Conservation (phyloP, 73 alveolate species). For the Tetrahymena malaccensis region DNA sequence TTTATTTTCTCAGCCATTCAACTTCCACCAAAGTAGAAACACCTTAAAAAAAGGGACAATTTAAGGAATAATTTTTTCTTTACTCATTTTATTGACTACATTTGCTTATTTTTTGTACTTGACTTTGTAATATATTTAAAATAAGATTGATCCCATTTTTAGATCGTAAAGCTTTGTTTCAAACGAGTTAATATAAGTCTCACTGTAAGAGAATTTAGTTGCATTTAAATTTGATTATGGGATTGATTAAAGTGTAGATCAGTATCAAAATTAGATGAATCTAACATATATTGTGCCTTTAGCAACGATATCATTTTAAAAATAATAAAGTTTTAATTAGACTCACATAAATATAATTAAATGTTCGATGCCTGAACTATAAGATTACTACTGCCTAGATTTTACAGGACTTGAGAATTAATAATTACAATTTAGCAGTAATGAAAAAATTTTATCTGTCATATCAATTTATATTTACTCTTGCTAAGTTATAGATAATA, state of each 20-base stretch:
- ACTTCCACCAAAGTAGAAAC: no score
- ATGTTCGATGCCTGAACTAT: background rate
- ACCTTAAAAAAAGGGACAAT: background rate
- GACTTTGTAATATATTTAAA: background rate
- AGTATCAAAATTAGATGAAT: background rate
- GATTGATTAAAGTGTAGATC: background rate
- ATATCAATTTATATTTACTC: background rate
- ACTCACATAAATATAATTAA: background rate
- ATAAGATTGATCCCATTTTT: background rate
- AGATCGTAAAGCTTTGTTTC: background rate
- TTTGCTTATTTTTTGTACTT: background rate
- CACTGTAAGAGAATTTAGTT: background rate
- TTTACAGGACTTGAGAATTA: background rate
- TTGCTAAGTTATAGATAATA: background rate
- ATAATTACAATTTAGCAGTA: background rate
- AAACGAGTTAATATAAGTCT: no score
- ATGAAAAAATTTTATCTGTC: background rate
- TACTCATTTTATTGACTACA: no score
- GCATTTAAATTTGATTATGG: background rate
- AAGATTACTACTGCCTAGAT: background rate
- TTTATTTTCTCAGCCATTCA: background rate
- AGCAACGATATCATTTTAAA: background rate
- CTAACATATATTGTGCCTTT: background rate
- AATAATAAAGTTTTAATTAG: no score
- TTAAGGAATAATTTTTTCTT: background rate